These are phyloP conservation scores for Kuraishia cidri DNA, from an alignment of 805 yeast genomes.

Conservation along the genomic window DNA sequence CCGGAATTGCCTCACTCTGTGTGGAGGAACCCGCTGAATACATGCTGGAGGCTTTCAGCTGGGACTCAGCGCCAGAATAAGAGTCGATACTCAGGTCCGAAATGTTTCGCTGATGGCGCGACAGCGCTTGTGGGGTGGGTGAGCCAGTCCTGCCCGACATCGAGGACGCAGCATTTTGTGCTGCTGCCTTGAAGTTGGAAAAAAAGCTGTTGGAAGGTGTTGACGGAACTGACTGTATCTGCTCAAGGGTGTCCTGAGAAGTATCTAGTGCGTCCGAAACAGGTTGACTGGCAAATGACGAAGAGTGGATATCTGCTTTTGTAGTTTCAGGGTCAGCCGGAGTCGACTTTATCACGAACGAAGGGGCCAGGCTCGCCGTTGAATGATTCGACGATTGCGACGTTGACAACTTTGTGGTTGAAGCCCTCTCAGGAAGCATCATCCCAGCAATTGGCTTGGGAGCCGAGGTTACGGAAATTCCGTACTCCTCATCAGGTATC, in stretches of 20 bases:
- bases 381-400: background rate
- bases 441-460: conserved; percentile 4
- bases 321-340: conserved; percentile 49
- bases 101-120: conserved; percentile 8
- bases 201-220: conserved; percentile 6
- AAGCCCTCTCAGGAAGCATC: background rate
- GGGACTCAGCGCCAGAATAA: too few species aligned
- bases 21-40: too few species aligned
- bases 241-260: too few species aligned
- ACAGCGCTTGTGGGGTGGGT: background rate
- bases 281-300: too few species aligned
- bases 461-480: too few species aligned
- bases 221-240: background rate
- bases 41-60: too few species aligned
- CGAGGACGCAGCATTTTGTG: conserved; percentile 3
- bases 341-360: conserved; percentile 20
- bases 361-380: conserved; percentile 3
- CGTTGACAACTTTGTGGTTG: background rate
- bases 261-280: too few species aligned
- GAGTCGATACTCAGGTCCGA: conserved; percentile 12
- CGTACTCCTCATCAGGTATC: too few species aligned
- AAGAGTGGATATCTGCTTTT: conserved; percentile 32
- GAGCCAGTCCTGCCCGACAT: conserved; percentile 1
- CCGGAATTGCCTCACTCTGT: conserved; percentile 4
- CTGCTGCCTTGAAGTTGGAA: conserved; percentile 7